Base-by-base conservation (phyloP, 2,329 filamentous ascomycete genomes). In the Fusarium staphyleae region DNA sequence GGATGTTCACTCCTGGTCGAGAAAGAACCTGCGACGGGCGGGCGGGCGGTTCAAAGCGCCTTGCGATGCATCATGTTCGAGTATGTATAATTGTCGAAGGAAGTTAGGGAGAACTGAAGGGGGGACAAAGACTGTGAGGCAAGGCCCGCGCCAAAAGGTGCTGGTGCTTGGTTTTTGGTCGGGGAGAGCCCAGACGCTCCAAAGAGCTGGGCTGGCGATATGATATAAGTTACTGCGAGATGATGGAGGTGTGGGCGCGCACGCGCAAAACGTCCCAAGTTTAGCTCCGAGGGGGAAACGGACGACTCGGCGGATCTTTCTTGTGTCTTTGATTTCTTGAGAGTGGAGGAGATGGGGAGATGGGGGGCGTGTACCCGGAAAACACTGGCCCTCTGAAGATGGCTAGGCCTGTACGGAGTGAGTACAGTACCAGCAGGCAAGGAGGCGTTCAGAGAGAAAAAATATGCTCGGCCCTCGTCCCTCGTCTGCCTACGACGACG, bases 181-280 rank as follows among this genome's bases (percentile, higher is more conserved):
- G 53, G 61, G 50, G 52, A 52, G 44, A 57, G 45, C 61, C 61
- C 55, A 61, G 52, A 50, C 55, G 56, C 63, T 65, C 61, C 51
- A 61, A 47, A 57, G 51, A 66, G 63, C 61, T 66, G 63, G 62
- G 61, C 57, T 63, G 61, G 63, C 56, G 63, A 66, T 66, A 53
- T 66, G 65, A 65, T 62, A 62, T 63, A 62, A n/a, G n/a, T n/a
- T n/a, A n/a, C 51, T 56, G 50, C 63, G 55, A 64, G 59, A 66
- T 66, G 61, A 56, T 65, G 61, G 63, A 63, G 63, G 62, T 66
- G 63, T 65, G 63, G 63, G 63, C 63, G 60, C 50, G 56, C 62
- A 54, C 59, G 61, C 63, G 62, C 52, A 65, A 66, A 66, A 62
- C 58, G 63, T 66, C 58, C 52, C 57, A 61, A 57, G 60, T 61